These are phyloP conservation scores for Neurospora discreta DNA, from an alignment of 495 filamentous ascomycete species.

Conservation along the genomic window DNA sequence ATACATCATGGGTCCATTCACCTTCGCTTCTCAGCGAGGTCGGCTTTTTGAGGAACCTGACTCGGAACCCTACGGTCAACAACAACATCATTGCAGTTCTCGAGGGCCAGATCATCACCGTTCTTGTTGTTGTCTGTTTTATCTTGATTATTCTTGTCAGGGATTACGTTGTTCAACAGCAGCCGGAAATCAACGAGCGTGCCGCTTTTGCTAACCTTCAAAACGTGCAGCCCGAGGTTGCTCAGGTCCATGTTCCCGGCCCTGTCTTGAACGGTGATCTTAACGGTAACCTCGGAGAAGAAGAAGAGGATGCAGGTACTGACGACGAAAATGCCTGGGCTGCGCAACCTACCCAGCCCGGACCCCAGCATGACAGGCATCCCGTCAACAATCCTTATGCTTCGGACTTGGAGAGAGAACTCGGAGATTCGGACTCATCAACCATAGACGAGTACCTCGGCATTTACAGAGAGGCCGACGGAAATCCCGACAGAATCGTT, in stretches of 20 bases:
- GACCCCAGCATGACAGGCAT: neutral
- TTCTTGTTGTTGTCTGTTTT: slow-evolving; percentile 81
- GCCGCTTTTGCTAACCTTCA: slow-evolving; percentile 41
- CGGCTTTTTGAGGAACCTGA: slow-evolving; percentile 59
- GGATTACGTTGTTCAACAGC: slow-evolving; percentile 97
- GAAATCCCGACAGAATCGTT: slow-evolving; percentile 48
- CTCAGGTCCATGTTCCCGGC: slow-evolving; percentile 2
- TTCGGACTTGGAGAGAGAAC: neutral
- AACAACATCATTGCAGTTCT: slow-evolving; percentile 69
- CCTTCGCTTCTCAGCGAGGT: slow-evolving; percentile 60
- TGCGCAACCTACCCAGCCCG: neutral
- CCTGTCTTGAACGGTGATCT: neutral
- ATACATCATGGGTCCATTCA: neutral
- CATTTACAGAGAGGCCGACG: slow-evolving; percentile 43
- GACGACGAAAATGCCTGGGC: slow-evolving; percentile 9
- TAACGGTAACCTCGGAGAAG: neutral
- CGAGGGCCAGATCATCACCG: slow-evolving; percentile 87
- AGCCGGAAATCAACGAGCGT: slow-evolving; percentile 62
- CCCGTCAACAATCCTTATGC: neutral
- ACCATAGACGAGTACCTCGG: slow-evolving; percentile 36
- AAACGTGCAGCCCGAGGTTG: slow-evolving; percentile 37
- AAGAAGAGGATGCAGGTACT: slow-evolving; percentile 5
- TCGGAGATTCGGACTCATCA: slow-evolving; percentile 2
- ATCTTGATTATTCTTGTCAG: slow-evolving; percentile 92
- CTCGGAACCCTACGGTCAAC: slow-evolving; percentile 63